A percentile compares a stretch with the other conserved stretches of the same genome.
Conservation (phyloP, 257 asterid species). For the Przewalskia tangutica region DNA sequence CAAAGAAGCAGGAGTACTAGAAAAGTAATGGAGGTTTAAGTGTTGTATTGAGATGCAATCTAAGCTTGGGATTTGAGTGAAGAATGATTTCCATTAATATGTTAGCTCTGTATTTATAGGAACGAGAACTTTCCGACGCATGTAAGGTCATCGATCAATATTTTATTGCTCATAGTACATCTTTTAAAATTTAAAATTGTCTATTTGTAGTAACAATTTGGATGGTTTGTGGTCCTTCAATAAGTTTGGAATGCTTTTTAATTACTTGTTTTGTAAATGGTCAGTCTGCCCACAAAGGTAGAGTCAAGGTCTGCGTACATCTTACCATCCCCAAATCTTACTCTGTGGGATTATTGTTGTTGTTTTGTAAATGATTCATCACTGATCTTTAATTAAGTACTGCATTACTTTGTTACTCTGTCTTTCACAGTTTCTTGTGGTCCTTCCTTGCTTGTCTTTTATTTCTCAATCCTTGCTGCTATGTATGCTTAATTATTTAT, state of each 20-base stretch:
- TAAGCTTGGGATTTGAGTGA: not conserved
- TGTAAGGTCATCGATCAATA: not conserved
- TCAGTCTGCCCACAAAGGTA: too few species aligned
- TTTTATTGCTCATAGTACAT: not conserved
- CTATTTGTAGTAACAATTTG: not conserved
- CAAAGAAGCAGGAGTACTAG: not conserved
- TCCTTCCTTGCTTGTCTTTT: not conserved
- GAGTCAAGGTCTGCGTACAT: too few species aligned
- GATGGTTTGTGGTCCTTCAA: constrained; percentile 14
- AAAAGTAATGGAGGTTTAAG: too few species aligned
- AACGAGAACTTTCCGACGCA: not conserved
- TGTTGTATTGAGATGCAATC: not conserved
- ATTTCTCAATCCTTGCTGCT: not conserved
- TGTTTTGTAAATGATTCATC: not conserved
- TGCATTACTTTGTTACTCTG: not conserved
- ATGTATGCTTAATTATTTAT: too few species aligned
- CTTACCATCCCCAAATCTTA: too few species aligned
- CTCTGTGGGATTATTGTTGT: too few species aligned
- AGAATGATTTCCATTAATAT: not conserved
- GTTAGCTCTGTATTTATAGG: not conserved
- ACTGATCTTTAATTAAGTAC: not conserved
- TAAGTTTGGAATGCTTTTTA: not conserved
- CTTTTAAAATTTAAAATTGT: not conserved
- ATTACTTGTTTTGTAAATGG: not conserved
- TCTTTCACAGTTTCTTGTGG: not conserved